These are phyloP conservation scores for Saccharomycopsis babjevae DNA, from an alignment of 805 yeast species.

Conservation along the genomic window DNA sequence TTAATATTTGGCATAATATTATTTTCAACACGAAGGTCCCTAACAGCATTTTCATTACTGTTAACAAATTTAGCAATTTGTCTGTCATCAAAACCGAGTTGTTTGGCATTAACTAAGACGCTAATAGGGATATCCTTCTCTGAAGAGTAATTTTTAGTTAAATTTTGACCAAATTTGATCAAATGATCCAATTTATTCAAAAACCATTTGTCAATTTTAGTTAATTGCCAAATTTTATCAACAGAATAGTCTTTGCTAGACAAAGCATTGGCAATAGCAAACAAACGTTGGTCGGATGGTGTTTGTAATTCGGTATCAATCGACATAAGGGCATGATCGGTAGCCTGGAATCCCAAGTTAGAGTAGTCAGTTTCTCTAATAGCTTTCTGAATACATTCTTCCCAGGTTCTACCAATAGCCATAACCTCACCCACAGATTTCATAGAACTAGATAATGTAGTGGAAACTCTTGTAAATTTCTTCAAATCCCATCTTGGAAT, in stretches of 20 bases:
- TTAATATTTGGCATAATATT: constrained; percentile 88
- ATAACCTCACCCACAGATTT: constrained; percentile 98
- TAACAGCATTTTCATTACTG: constrained; percentile 86
- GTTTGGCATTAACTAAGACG: constrained; percentile 78
- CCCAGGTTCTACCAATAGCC: constrained; percentile 96
- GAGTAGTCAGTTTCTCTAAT: constrained; percentile 93
- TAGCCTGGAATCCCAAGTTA: constrained; percentile 85
- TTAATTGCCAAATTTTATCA: constrained; percentile 81
- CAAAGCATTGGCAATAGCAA: constrained; percentile 93
- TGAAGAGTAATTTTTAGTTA: constrained; percentile 41
- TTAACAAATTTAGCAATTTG: constrained; percentile 84
- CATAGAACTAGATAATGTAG: constrained; percentile 84
- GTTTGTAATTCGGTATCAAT: constrained; percentile 89
- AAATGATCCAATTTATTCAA: constrained; percentile 73
- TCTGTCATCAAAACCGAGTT: constrained; percentile 93
- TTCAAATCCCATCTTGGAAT: constrained; percentile 98
- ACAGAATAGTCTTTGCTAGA: constrained; percentile 72
- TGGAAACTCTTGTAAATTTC: constrained; percentile 88
- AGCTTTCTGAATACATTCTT: constrained; percentile 96
- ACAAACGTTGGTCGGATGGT: constrained; percentile 94
- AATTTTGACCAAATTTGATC: constrained; percentile 57
- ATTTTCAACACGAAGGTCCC: constrained; percentile 77
- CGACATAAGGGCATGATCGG: constrained; percentile 72
- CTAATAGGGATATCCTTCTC: constrained; percentile 53
- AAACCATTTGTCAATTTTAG: constrained; percentile 95